phyloP scores from a whole-genome alignment of 768 basidiomycete species.

The Pisolithus marmoratus region DNA sequence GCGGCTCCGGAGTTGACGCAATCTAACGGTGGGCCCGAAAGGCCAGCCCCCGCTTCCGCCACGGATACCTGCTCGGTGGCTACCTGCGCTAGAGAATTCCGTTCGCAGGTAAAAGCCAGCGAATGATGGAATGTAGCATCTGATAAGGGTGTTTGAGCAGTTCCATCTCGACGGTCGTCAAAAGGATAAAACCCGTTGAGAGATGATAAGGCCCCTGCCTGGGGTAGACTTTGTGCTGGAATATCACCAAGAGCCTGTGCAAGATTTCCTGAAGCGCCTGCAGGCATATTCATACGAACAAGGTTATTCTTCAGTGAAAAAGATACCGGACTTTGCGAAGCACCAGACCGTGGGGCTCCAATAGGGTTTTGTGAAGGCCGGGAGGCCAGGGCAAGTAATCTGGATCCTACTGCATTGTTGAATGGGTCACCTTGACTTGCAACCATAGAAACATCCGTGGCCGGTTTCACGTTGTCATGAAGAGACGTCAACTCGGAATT shows the following conservation, averaged over 20 bases:
- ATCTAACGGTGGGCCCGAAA: conserved; percentile 19
- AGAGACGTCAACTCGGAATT: conserved; percentile 15
- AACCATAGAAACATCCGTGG: conserved; percentile 39
- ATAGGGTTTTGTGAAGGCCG: conserved; percentile 18
- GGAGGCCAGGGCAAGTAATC: conserved; percentile 36
- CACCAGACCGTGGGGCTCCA: conserved; percentile 9
- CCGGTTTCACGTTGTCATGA: conserved; percentile 11
- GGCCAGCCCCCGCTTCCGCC: conserved; percentile 13
- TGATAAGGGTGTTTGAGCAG: conserved; percentile 6
- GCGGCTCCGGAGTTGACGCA: conserved; percentile 40
- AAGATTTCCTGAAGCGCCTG: conserved; percentile 6
- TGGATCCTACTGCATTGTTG: conserved; percentile 36
- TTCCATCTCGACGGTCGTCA: conserved; percentile 35
- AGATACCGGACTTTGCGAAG: conserved; percentile 20
- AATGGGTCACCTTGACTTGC: conserved; percentile 30
- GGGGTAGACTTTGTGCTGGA: conserved; percentile 8
- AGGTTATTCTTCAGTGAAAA: conserved; percentile 20
- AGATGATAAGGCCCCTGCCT: conserved; percentile 9
- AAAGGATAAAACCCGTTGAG: conserved; percentile 49
- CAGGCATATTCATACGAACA: conserved; percentile 5
- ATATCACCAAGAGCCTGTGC: conserved; percentile 12
- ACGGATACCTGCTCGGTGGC: conserved; percentile 14
- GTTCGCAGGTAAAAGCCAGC: conserved; percentile 14
- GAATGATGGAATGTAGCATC: conserved; percentile 19
- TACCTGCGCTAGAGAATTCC: conserved; percentile 12